These are phyloP conservation scores for Fusarium decemcellulare DNA, from an alignment of 2,329 filamentous ascomycete genomes.

Conservation along the genomic window DNA sequence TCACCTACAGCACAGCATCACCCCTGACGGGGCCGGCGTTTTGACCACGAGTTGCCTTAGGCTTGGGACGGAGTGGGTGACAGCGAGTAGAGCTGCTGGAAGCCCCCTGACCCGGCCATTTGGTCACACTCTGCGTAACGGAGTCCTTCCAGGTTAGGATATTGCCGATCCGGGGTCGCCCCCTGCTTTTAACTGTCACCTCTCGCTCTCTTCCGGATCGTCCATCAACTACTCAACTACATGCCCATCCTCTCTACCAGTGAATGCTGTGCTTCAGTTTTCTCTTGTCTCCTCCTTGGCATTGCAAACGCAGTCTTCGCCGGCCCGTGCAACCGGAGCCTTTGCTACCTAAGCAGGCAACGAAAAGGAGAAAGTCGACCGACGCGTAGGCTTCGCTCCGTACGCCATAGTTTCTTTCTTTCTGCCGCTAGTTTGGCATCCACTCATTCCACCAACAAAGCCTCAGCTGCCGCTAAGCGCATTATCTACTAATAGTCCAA, in stretches of 20 bases:
- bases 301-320: neutral
- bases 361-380: conserved; percentile 6
- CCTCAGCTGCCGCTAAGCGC: too few relatives aligned
- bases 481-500: too few relatives aligned
- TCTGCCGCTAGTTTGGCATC: conserved; percentile 3
- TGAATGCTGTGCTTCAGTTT: conserved; percentile 5
- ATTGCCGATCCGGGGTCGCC: conserved; percentile 39
- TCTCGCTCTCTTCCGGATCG: conserved; percentile 34
- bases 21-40: neutral
- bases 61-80: too few relatives aligned
- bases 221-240: neutral
- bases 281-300: neutral
- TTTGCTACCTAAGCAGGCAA: neutral
- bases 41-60: too few relatives aligned
- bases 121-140: neutral
- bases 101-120: conserved; percentile 6
- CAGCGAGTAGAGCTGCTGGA: neutral
- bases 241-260: neutral
- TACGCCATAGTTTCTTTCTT: conserved; percentile 11
- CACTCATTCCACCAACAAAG: neutral
- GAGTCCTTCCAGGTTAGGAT: conserved; percentile 21
- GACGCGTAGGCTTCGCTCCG: conserved; percentile 6
- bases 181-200: conserved; percentile 23
- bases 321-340: neutral
- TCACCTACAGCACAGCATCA: neutral